Percentiles rank a stretch among this genome's conserved stretches.
These are phyloP conservation scores for Nemania serpens DNA, from an alignment of 2,329 filamentous ascomycete species.

Conservation along the genomic window DNA sequence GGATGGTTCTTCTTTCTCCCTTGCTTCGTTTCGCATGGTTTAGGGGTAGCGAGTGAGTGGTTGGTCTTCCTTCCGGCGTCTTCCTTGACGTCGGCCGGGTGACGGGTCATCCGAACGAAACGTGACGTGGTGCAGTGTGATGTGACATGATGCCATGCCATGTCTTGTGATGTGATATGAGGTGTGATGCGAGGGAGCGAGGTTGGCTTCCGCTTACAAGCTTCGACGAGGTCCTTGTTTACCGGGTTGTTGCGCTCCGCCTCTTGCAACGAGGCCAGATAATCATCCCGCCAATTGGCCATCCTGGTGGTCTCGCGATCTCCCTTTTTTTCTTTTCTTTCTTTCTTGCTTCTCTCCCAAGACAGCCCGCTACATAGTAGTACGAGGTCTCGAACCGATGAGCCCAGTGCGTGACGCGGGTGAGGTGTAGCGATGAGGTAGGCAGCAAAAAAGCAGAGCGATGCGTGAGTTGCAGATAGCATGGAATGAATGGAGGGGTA, in stretches of 20 bases:
- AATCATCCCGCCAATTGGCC: slow-evolving; percentile 80
- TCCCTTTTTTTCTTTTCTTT: background rate
- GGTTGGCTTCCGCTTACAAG: slow-evolving; percentile 62
- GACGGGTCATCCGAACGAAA: too few species aligned
- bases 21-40: too few species aligned
- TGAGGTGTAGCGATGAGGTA: background rate
- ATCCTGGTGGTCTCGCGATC: slow-evolving; percentile 18
- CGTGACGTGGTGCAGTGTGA: too few species aligned
- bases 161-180: background rate
- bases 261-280: slow-evolving; percentile 73
- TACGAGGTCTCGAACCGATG: background rate
- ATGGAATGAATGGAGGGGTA: slow-evolving; percentile 14
- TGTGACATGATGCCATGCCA: too few species aligned
- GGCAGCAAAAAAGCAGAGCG: background rate
- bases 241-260: slow-evolving; percentile 69
- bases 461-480: background rate
- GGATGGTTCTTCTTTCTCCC: too few species aligned
- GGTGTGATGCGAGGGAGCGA: background rate
- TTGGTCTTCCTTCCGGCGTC: background rate
- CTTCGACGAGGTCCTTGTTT: slow-evolving; percentile 71
- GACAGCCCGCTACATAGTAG: slow-evolving; percentile 11
- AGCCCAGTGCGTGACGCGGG: background rate
- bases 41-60: too few species aligned
- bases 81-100: background rate
- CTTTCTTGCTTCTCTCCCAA: background rate